Conservation (phyloP, 805 yeast species). For the Schizosaccharomyces octosporus region DNA sequence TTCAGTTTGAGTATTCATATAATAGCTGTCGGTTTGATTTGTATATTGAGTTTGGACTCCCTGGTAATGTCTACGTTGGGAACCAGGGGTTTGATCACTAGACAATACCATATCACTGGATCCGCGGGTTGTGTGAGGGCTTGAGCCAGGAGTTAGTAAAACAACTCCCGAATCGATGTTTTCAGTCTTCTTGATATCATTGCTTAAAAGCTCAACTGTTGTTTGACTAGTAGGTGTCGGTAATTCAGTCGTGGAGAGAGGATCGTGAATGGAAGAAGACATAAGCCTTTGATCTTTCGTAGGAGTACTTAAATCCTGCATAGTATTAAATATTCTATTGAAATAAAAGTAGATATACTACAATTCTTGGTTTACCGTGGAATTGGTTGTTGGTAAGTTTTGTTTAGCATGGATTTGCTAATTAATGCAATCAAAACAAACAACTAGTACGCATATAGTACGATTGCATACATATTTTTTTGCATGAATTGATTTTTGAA, state of each 20-base stretch:
- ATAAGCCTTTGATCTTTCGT: not conserved
- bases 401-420: no score
- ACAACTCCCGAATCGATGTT: not conserved
- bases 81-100: not conserved
- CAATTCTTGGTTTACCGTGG: not conserved
- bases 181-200: not conserved
- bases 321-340: not conserved
- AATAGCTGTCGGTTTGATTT: no score
- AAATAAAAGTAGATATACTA: not conserved
- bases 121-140: not conserved
- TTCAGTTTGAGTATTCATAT: no score
- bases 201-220: not conserved
- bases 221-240: not conserved
- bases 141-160: not conserved
- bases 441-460: no score
- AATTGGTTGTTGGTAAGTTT: no score
- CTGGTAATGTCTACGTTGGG: no score
- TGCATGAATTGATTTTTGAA: no score
- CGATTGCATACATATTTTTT: no score
- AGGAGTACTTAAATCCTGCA: not conserved
- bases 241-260: not conserved
- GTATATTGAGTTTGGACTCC: no score
- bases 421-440: no score
- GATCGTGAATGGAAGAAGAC: not conserved
- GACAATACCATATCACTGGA: not conserved